A percentile compares a stretch with the other conserved stretches of the same genome.
phyloP scores from a whole-genome alignment of 2,329 filamentous ascomycete species.

The Diplodia mutila region DNA sequence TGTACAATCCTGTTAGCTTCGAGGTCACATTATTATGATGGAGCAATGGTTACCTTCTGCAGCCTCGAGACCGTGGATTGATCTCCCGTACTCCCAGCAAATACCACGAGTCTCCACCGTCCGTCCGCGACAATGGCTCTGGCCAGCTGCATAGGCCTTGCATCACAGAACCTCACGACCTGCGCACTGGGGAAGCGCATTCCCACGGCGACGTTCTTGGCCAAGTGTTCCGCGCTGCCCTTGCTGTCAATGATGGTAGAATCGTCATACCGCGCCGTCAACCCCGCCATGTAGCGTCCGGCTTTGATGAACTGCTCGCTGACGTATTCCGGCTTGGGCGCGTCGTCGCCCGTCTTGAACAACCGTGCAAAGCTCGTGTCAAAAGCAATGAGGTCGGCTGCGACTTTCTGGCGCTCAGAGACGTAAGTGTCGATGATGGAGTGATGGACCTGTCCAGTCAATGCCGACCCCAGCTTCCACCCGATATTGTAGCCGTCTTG shows the following conservation, averaged over 20 bases:
- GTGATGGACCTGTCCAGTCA: constrained; percentile 34
- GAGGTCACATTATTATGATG: no score
- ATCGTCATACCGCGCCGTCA: constrained; percentile 59
- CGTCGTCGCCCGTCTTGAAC: constrained; percentile 45
- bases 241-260: constrained; percentile 51
- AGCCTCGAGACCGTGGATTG: constrained; percentile 27
- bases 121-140: constrained; percentile 57
- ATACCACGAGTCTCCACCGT: constrained; percentile 56
- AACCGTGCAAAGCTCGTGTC: constrained; percentile 59
- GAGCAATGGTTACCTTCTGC: background rate
- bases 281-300: constrained; percentile 63
- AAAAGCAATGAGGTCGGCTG: constrained; percentile 62
- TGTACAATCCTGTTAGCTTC: background rate
- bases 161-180: constrained; percentile 64
- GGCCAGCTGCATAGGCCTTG: constrained; percentile 58
- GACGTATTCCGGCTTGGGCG: constrained; percentile 54
- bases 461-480: constrained; percentile 59
- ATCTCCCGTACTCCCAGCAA: constrained; percentile 50
- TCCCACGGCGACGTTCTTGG: constrained; percentile 46
- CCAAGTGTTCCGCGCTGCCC: constrained; percentile 42
- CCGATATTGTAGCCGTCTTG: constrained; percentile 64
- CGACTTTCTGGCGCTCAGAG: constrained; percentile 55
- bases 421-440: constrained; percentile 65
- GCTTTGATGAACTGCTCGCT: constrained; percentile 61
- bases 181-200: constrained; percentile 59